phyloP scores from a whole-genome alignment of 495 filamentous ascomycete species.

The Penicillium riverlandense region DNA sequence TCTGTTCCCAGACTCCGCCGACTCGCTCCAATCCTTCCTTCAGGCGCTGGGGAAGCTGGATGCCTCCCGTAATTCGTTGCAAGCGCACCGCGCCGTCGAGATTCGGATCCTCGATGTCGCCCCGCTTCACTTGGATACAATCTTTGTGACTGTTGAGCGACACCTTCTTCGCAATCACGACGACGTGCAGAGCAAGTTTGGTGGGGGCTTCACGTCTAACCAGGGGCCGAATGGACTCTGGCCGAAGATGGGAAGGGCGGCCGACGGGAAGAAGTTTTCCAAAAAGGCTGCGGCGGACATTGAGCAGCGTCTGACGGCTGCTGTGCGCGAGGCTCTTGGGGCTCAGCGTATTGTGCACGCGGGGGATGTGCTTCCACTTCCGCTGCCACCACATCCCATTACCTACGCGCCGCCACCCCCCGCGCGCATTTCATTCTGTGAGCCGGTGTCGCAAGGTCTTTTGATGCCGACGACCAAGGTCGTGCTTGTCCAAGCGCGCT shows the following conservation, averaged over 20 bases:
- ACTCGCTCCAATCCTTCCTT: conserved; percentile 71
- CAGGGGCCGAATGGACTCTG: conserved; percentile 29
- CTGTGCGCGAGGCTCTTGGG: conserved; percentile 67
- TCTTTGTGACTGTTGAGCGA: conserved; percentile 78
- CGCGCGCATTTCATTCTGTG: conserved; percentile 55
- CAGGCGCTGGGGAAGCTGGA: conserved; percentile 55
- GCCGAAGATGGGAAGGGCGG: conserved; percentile 29
- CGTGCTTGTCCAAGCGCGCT: conserved; percentile 57
- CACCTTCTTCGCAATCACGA: conserved; percentile 60
- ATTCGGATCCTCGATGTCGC: conserved; percentile 75
- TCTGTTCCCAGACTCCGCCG: conserved; percentile 72
- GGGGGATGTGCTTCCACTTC: conserved; percentile 77
- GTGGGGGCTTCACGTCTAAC: conserved; percentile 46
- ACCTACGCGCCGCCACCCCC: conserved; percentile 80
- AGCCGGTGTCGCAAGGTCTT: conserved; percentile 79
- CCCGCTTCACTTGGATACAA: conserved; percentile 69
- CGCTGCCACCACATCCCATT: conserved; percentile 78
- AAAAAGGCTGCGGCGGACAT: conserved; percentile 34
- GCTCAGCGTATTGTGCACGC: conserved; percentile 69
- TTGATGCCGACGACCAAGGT: conserved; percentile 64
- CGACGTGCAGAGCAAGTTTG: conserved; percentile 55
- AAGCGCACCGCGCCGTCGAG: conserved; percentile 59
- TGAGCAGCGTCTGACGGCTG: conserved; percentile 63
- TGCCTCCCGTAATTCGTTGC: conserved; percentile 41
- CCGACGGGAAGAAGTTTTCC: conserved; percentile 29